A percentile compares a stretch with the other conserved stretches of the same genome.
These are phyloP conservation scores for Magnaporthiopsis rhizophila DNA, from an alignment of 2,329 filamentous ascomycete species.

Conservation along the genomic window DNA sequence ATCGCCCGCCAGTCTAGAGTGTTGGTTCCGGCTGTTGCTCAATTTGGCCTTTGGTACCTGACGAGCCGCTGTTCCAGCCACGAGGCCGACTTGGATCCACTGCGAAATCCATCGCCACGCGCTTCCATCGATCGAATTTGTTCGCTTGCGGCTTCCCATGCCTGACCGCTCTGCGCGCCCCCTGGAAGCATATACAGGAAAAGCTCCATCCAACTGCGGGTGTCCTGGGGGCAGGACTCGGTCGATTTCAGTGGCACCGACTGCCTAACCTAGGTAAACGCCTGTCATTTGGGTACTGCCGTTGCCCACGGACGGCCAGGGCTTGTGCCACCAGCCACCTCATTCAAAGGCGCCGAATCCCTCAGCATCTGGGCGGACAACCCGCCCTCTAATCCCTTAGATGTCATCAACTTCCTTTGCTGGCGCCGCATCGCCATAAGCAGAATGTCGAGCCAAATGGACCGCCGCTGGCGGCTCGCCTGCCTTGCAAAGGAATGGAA, in stretches of 20 bases:
- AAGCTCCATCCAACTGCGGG: background rate
- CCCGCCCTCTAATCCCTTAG: background rate
- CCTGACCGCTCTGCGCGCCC: too few species aligned
- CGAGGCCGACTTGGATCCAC: background rate
- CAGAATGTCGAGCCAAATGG: slow-evolving; percentile 19
- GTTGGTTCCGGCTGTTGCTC: background rate
- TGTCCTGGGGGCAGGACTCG: background rate
- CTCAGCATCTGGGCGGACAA: background rate
- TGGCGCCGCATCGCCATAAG: slow-evolving; percentile 2
- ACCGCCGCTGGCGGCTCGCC: slow-evolving; percentile 38
- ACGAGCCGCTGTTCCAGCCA: background rate
- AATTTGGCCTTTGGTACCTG: background rate
- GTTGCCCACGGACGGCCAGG: background rate
- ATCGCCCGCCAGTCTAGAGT: background rate
- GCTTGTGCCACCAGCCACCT: background rate
- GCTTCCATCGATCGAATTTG: background rate
- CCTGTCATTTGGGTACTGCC: background rate
- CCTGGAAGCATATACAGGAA: background rate
- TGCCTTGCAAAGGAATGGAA: slow-evolving; percentile 44
- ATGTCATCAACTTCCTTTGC: background rate
- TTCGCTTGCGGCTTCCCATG: background rate
- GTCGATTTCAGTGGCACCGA: background rate
- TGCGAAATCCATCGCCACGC: too few species aligned
- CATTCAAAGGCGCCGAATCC: background rate
- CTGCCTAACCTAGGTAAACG: background rate